Percentiles rank a stretch among this genome's conserved stretches.
Conservation (phyloP, 1,284 basidiomycete genomes). For the Hemileia vastatrix region DNA sequence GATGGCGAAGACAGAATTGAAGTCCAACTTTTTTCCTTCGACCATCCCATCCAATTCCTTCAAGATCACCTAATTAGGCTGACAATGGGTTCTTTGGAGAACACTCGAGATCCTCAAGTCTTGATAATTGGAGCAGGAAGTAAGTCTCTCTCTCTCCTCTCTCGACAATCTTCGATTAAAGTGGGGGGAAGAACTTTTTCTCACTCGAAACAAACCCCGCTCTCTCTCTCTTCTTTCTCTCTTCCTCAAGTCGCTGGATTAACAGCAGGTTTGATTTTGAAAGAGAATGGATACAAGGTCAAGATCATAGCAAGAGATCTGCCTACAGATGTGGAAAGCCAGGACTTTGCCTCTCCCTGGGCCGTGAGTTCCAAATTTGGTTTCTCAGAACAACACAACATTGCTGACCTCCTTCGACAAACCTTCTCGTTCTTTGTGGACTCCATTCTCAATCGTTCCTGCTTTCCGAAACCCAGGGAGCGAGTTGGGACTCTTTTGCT, state of each 20-base stretch:
- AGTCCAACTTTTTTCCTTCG: too few relatives aligned
- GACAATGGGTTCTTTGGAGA: too few relatives aligned
- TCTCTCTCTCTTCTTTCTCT: constrained; percentile 27
- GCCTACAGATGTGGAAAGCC: constrained; percentile 55
- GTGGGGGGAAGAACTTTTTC: too few relatives aligned
- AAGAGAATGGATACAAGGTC: constrained; percentile 50
- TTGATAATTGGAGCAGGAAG: not conserved
- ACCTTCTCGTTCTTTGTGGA: not conserved
- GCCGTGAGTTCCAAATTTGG: constrained; percentile 49
- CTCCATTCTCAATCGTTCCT: not conserved
- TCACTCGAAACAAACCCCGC: constrained; percentile 27
- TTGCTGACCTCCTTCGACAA: not conserved
- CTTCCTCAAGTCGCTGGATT: constrained; percentile 31
- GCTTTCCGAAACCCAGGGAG: not conserved
- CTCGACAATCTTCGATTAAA: too few relatives aligned
- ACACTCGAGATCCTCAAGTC: not conserved
- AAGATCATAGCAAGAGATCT: constrained; percentile 59
- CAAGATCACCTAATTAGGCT: too few relatives aligned
- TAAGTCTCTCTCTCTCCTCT: not conserved
- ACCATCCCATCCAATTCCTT: too few relatives aligned
- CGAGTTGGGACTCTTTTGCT: not conserved
- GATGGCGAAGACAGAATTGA: too few relatives aligned
- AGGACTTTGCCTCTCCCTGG: constrained; percentile 60
- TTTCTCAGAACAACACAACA: not conserved
- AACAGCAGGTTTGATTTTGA: constrained; percentile 32